Conservation (phyloP, 1,139 yeast species). For the Candida glucosophila region DNA sequence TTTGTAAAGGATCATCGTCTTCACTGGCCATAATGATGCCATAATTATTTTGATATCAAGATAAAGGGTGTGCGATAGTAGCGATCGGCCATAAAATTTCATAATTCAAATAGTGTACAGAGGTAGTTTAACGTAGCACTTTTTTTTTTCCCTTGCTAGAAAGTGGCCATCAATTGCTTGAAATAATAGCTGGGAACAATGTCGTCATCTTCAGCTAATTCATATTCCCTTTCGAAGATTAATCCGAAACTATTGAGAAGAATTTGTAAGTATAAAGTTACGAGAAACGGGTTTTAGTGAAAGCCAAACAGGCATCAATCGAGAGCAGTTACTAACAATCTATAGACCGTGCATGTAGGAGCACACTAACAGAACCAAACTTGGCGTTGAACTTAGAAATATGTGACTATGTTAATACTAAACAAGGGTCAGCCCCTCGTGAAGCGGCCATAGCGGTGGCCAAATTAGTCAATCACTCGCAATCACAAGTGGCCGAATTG, state of each 20-base stretch:
- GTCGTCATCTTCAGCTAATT: constrained; percentile 11
- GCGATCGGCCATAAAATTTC: no score
- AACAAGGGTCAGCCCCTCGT: constrained; percentile 84
- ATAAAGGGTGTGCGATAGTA: no score
- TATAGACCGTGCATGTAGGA: constrained; percentile 79
- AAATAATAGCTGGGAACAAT: no score
- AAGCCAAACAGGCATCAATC: constrained; percentile 4
- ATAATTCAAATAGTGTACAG: no score
- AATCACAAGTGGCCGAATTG: constrained; percentile 66
- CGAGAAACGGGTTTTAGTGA: background rate
- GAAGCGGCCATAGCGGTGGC: constrained; percentile 93
- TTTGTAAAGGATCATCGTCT: constrained; percentile 54
- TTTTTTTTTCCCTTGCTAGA: no score
- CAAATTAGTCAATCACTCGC: constrained; percentile 72
- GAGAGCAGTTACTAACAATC: constrained; percentile 9
- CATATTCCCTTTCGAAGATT: constrained; percentile 39
- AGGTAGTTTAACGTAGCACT: no score
- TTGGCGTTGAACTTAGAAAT: constrained; percentile 82
- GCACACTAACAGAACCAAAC: constrained; percentile 80
- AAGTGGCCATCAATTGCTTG: no score
- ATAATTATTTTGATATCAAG: no score
- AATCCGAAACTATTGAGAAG: constrained; percentile 56
- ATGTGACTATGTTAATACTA: constrained; percentile 86
- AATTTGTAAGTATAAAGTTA: constrained; percentile 35
- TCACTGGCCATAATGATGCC: constrained; percentile 7